Evolutionary conservation across 768 basidiomycete species (phyloP), one percentile per base, ranked within the genome.

Genomic region (Mycena amicta): DNA sequence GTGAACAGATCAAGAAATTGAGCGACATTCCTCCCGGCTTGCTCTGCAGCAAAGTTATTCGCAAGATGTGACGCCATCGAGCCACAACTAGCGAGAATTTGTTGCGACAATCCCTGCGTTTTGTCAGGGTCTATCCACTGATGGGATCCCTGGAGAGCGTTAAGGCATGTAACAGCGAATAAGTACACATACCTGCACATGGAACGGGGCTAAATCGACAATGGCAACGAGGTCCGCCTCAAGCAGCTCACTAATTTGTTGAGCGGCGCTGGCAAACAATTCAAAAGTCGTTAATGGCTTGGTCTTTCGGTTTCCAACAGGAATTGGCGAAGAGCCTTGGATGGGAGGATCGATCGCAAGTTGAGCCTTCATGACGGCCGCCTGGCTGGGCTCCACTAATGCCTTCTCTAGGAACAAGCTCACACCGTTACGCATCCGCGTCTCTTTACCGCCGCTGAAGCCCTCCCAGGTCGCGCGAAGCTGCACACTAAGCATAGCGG

Each of bases 391-490:
- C 4, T 62, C 61, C 11, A 58, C 61, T 13, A 62, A 25, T 13
- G 53, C 56, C 27, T 27, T 49, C 47, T 62, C 52, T 5, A 62
- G 41, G 29, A 62, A 62, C 20, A 40, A 15, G 27, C 41, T 54
- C 26, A 58, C 61, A 3, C 56, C 53, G 15, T 57, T 53, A 20
- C 52, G 27, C 31, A 62, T 46, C 11, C 50, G 52, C 18, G 49
- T 46, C 50, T 62, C 56, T 20, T 52, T 54, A 5, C n/a, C 22
- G 13, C 61, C 18, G 6, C 43, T 47, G 52, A 41, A 58, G 4
- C 41, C 49, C 27, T 62, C 61, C 61, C 61, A 58, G 20, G 56
- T 62, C 6, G 56, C 47, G 53, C 61, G 61, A 15, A 62, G 25
- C 50, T 62, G 61, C 3, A 58, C 52, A 0, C 55, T 57, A 29